A percentile compares a stretch with the other conserved stretches of the same genome.
These are phyloP conservation scores for Ophiocordyceps camponoti-leonardi DNA, from an alignment of 2,329 filamentous ascomycete species.

Conservation along the genomic window DNA sequence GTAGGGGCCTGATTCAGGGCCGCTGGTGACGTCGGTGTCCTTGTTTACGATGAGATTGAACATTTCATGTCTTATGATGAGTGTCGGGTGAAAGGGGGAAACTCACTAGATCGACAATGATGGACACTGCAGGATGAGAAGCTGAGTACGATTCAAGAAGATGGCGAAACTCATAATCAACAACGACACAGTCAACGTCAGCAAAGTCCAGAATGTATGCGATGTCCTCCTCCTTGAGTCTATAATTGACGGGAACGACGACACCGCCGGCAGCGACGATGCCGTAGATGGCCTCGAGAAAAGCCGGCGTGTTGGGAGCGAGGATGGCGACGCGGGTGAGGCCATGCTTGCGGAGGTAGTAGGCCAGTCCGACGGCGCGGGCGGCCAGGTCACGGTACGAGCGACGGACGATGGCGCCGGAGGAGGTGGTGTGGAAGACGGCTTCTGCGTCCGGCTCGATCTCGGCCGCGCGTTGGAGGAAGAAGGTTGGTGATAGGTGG, in stretches of 20 bases:
- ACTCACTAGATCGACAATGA: constrained; percentile 54
- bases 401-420: constrained; percentile 55
- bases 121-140: constrained; percentile 41
- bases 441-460: constrained; percentile 79
- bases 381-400: constrained; percentile 72
- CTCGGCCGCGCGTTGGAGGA: constrained; percentile 66
- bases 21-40: constrained; percentile 65
- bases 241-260: constrained; percentile 48
- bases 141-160: constrained; percentile 52
- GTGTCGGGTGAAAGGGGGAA: too few species aligned
- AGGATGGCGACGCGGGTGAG: constrained; percentile 70
- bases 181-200: constrained; percentile 74
- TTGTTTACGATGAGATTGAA: constrained; percentile 9
- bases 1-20: constrained; percentile 61
- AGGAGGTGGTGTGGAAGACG: constrained; percentile 71
- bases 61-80: background rate
- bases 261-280: constrained; percentile 68
- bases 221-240: constrained; percentile 69
- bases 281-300: constrained; percentile 79
- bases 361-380: constrained; percentile 72
- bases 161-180: constrained; percentile 61
- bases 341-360: constrained; percentile 61
- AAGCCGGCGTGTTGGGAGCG: constrained; percentile 84
- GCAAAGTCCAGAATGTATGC: constrained; percentile 79
- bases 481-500: constrained; percentile 72